Evolutionary conservation across 768 basidiomycete genomes (phyloP).

Genomic region (Asterophora parasitica): DNA sequence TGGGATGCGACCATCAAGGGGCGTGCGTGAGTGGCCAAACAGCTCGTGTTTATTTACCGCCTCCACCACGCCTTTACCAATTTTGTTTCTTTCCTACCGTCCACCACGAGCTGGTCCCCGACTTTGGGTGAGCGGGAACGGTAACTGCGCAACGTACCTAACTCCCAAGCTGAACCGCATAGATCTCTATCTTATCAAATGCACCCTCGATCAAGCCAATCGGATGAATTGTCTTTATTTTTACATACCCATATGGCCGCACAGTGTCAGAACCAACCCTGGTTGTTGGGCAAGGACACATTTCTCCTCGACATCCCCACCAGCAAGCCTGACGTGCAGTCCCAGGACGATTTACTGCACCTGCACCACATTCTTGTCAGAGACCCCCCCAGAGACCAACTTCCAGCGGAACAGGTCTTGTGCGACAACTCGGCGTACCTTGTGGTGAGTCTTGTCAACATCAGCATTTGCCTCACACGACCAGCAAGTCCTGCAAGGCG

Average conservation of each 20-base stretch:
- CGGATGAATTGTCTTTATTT: conserved; percentile 6
- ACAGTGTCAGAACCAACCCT: conserved; percentile 9
- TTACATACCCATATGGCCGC: conserved; percentile 13
- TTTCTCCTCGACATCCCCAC: conserved; percentile 13
- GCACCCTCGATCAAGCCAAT: conserved; percentile 8
- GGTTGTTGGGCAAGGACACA: conserved; percentile 9
- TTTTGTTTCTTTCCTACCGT: not conserved
- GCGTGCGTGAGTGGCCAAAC: not conserved
- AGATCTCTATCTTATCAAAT: conserved; percentile 9
- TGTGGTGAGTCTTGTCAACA: conserved; percentile 24
- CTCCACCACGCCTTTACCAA: not conserved
- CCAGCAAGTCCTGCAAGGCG: conserved; percentile 3
- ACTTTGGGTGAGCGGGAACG: not conserved
- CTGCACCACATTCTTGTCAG: conserved; percentile 20
- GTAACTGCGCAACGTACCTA: not conserved
- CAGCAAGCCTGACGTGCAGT: conserved; percentile 4
- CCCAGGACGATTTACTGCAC: conserved; percentile 5
- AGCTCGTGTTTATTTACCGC: conserved; percentile 1
- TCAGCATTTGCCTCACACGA: conserved; percentile 9
- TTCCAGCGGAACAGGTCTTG: conserved; percentile 17
- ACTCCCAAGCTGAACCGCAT: too few relatives aligned
- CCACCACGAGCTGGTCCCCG: not conserved
- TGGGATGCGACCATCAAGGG: conserved; percentile 13
- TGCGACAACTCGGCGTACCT: conserved; percentile 17
- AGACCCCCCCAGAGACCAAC: conserved; percentile 27